Evolutionary conservation across 2,329 filamentous ascomycete species (phyloP).

Genomic region (Aspergillus viridinutans): DNA sequence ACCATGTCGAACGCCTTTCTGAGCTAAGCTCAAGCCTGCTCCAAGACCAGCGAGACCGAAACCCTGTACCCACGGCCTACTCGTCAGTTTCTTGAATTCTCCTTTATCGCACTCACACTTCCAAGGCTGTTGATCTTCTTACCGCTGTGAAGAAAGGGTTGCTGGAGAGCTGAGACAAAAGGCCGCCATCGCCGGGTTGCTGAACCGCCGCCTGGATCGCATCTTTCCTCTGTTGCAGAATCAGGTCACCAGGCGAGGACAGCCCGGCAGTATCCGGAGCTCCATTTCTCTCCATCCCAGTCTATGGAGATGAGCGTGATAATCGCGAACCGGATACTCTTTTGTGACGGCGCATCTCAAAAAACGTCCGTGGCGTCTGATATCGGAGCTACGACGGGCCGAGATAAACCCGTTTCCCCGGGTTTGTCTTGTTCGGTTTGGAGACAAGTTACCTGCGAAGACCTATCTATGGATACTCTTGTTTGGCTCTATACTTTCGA

Average conservation of each 20-base stretch:
- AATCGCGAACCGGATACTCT: slow-evolving; percentile 7
- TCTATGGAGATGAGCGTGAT: slow-evolving; percentile 8
- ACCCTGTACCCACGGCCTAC: slow-evolving; percentile 46
- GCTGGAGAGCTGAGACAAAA: slow-evolving; percentile 43
- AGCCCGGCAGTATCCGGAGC: slow-evolving; percentile 23
- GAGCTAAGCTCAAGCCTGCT: slow-evolving; percentile 73
- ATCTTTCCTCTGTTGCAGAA: slow-evolving; percentile 34
- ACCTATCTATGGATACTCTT: not conserved
- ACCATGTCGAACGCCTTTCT: slow-evolving; percentile 68
- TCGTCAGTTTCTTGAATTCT: not conserved
- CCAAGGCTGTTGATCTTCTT: slow-evolving; percentile 18
- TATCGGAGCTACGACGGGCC: slow-evolving; percentile 32
- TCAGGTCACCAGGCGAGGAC: slow-evolving; percentile 31
- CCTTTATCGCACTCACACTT: not conserved
- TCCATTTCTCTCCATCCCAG: slow-evolving; percentile 38
- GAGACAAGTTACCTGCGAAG: not conserved
- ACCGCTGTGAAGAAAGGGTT: slow-evolving; percentile 51
- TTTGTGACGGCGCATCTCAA: slow-evolving; percentile 2
- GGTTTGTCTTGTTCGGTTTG: not conserved
- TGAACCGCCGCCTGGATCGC: slow-evolving; percentile 24
- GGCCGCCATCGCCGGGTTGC: slow-evolving; percentile 34
- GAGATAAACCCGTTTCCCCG: slow-evolving; percentile 8
- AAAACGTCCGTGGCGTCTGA: slow-evolving; percentile 17
- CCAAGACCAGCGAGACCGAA: slow-evolving; percentile 89
- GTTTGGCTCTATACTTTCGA: not conserved